Evolutionary conservation across 2,329 filamentous ascomycete species (phyloP).

Genomic region (Aspergillus sp.): DNA sequence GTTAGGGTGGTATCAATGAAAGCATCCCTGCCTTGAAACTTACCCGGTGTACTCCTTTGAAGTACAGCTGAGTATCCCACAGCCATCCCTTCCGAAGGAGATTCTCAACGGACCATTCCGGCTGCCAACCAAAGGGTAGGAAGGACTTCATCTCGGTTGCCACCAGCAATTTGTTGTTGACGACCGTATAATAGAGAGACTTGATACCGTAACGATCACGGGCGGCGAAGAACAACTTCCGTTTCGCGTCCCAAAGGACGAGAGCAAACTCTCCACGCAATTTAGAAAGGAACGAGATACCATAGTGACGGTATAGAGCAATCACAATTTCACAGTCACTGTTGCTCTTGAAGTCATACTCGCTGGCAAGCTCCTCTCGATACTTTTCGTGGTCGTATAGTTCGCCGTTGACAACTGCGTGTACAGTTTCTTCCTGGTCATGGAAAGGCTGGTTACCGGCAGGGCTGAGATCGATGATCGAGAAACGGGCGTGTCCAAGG

Average conservation of each 20-base stretch:
- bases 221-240: conserved; percentile 47
- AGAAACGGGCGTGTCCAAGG: conserved; percentile 52
- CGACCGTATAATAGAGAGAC: conserved; percentile 53
- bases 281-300: conserved; percentile 46
- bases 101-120: conserved; percentile 54
- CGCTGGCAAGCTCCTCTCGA: conserved; percentile 36
- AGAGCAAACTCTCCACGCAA: conserved; percentile 58
- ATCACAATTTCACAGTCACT: conserved; percentile 56
- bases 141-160: conserved; percentile 58
- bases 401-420: conserved; percentile 61
- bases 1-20: not conserved
- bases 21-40: not conserved
- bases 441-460: conserved; percentile 51
- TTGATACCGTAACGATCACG: conserved; percentile 60
- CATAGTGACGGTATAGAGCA: conserved; percentile 53
- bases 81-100: conserved; percentile 47
- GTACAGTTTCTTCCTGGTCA: conserved; percentile 40
- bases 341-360: conserved; percentile 48
- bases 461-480: conserved; percentile 54
- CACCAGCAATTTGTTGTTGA: conserved; percentile 44
- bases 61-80: conserved; percentile 49
- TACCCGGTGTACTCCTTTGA: conserved; percentile 50
- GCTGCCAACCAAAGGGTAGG: conserved; percentile 50
- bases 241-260: conserved; percentile 50
- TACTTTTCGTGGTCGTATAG: conserved; percentile 56